A percentile compares a stretch with the other conserved stretches of the same genome.
These are phyloP conservation scores for Thoreauomyces humboldtii DNA, from an alignment of 192 early-diverging fungal genomes.

Conservation along the genomic window DNA sequence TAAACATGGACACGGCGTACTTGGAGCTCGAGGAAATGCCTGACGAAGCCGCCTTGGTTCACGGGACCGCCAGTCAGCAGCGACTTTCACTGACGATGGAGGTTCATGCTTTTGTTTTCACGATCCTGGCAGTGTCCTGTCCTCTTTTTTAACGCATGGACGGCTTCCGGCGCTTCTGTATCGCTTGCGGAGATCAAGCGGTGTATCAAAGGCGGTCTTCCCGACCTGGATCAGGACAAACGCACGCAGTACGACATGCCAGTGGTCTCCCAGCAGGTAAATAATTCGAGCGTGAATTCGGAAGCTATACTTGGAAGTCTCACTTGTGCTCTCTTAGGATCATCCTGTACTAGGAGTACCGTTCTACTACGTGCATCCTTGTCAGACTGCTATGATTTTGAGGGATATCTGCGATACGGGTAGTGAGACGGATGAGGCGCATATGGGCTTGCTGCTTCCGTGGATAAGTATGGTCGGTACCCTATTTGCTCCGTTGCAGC, in stretches of 20 bases:
- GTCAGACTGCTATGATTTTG: slow-evolving; percentile 57
- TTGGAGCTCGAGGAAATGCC: too few species aligned
- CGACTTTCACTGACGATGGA: too few species aligned
- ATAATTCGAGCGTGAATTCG: neutral
- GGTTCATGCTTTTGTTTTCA: slow-evolving; percentile 62
- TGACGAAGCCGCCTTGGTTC: too few species aligned
- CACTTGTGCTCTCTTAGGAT: slow-evolving; percentile 33
- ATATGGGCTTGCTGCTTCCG: neutral
- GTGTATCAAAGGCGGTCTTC: neutral
- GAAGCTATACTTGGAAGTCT: neutral
- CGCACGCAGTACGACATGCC: slow-evolving; percentile 5
- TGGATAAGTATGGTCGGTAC: slow-evolving; percentile 5
- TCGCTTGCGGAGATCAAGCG: slow-evolving; percentile 36
- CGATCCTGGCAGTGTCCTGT: slow-evolving; percentile 59
- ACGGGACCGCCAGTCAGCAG: too few species aligned
- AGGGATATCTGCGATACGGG: slow-evolving; percentile 1
- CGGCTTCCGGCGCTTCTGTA: slow-evolving; percentile 37
- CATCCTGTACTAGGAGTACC: slow-evolving; percentile 55
- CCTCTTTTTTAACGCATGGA: slow-evolving; percentile 57
- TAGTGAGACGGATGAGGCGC: neutral
- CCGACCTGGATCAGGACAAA: neutral
- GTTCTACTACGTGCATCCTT: slow-evolving; percentile 63
- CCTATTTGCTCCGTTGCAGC: neutral
- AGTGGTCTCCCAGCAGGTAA: neutral
- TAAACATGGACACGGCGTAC: too few species aligned